Base-by-base conservation (phyloP, 495 filamentous ascomycete species). In the Extremus antarcticus region DNA sequence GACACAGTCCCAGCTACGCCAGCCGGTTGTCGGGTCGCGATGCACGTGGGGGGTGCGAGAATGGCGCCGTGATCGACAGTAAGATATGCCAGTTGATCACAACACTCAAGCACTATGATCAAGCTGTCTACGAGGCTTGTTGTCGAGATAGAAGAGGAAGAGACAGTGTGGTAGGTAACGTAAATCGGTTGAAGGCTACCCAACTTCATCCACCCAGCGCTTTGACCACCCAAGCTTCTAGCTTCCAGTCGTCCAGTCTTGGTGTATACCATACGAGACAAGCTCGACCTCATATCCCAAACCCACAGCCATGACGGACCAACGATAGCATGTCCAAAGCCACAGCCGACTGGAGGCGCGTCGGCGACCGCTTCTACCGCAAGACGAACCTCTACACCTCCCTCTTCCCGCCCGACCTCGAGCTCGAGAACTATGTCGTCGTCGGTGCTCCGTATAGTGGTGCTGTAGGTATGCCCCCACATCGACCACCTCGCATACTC, bases 401-500 rank as follows among this genome's bases (percentile, higher is more conserved):
- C 57, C 77, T 98, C 61, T 97, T 96, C 71, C 86, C 90, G 65
- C 81, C 86, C 57, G 88, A 95, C 63, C 76, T 95, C 52, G 90
- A 98, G 72, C 77, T 98, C 65, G 91, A 95, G 69, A 91, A 94
- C 73, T 95, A 94, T 74, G 76, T 94, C 65, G 82, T 95, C 64
- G 83, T 82, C 35, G 92, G 89, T 59, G 94, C 94, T 64, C 89
- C 90, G n/a, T 95, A 90, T 68, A 87, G 86, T 61, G 92, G 92
- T 59, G 90, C 94, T 64, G 76, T 95, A 69, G 89, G 89, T 94
- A 82, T 61, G 79, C 56, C 53, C 55, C 38, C 11, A 21, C 15
- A 32, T 32, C n/a, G 4, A 11, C 40, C 24, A 50, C 47, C n/a
- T 16, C n/a, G 8, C 41, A 35, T 7, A 21, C 41, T 7, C 20